These are phyloP conservation scores for Pseudogymnoascus destructans DNA, from an alignment of 2,329 filamentous ascomycete species.

Conservation along the genomic window DNA sequence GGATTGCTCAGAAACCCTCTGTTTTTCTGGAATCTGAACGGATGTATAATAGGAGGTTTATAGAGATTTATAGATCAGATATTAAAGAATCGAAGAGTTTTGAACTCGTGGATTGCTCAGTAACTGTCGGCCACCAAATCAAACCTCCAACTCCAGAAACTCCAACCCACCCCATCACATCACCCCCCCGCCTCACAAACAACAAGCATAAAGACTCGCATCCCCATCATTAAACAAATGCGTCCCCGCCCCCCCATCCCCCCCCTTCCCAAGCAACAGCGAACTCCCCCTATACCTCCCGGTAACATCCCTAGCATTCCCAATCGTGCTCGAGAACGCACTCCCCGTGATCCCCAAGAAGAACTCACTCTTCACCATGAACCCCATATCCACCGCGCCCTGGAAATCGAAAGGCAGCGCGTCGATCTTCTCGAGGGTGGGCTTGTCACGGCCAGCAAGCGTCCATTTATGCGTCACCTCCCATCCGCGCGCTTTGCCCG, in stretches of 20 bases:
- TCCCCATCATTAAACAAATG: slow-evolving; percentile 27
- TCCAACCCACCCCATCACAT: background rate
- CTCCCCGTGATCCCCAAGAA: slow-evolving; percentile 27
- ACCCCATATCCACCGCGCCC: slow-evolving; percentile 26
- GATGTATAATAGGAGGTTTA: background rate
- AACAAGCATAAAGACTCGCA: slow-evolving; percentile 25
- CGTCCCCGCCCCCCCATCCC: slow-evolving; percentile 24
- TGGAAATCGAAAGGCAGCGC: slow-evolving; percentile 27
- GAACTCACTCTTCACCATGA: slow-evolving; percentile 25
- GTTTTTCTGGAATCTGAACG: background rate
- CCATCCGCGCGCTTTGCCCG: slow-evolving; percentile 25
- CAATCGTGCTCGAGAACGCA: slow-evolving; percentile 26
- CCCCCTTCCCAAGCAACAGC: slow-evolving; percentile 18
- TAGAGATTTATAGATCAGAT: background rate
- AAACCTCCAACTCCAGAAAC: background rate
- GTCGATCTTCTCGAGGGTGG: slow-evolving; percentile 19
- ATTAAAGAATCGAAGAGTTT: too few relatives aligned
- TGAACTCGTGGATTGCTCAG: too few relatives aligned
- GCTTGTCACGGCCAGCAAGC: slow-evolving; percentile 17
- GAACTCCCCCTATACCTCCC: slow-evolving; percentile 28
- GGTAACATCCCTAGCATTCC: slow-evolving; percentile 26
- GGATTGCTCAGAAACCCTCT: background rate
- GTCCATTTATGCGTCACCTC: slow-evolving; percentile 27
- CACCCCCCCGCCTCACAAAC: slow-evolving; percentile 20
- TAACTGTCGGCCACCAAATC: too few relatives aligned